A percentile compares a stretch with the other conserved stretches of the same genome.
Conservation (phyloP, 2,329 filamentous ascomycete species). For the Emmonsia crescens region DNA sequence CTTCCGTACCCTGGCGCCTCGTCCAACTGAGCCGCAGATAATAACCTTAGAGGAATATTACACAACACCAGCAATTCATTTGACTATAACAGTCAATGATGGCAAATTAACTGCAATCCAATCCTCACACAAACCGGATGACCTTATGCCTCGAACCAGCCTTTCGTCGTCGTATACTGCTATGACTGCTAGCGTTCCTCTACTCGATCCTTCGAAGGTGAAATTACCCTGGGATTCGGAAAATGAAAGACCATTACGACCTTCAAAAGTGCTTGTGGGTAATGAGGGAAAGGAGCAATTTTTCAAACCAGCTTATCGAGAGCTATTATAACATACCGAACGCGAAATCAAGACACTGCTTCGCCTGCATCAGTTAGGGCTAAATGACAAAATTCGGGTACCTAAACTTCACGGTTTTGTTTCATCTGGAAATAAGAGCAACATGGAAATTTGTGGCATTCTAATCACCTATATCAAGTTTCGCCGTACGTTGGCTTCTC, state of each 20-base stretch:
- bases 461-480: conserved; percentile 7
- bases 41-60: conserved; percentile 10
- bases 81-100: conserved; percentile 5
- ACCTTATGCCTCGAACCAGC: conserved; percentile 5
- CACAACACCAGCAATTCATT: conserved; percentile 3
- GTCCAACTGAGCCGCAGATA: conserved; percentile 7
- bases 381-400: conserved; percentile 4
- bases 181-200: neutral
- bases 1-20: conserved; percentile 5
- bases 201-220: conserved; percentile 4
- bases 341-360: conserved; percentile 8
- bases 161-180: neutral
- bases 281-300: neutral
- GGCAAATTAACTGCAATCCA: conserved; percentile 6
- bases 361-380: conserved; percentile 2
- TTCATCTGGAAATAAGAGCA: conserved; percentile 2
- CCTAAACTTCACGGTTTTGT: conserved; percentile 7
- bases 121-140: conserved; percentile 2
- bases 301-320: conserved; percentile 8
- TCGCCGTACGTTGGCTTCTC: conserved; percentile 1
- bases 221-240: conserved; percentile 7
- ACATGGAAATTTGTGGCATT: conserved; percentile 6
- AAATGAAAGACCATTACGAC: conserved; percentile 2
- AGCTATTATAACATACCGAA: neutral
- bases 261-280: conserved; percentile 5